Conservation (phyloP, 176 grass and related monocot genomes). For the Bromus sterilis region DNA sequence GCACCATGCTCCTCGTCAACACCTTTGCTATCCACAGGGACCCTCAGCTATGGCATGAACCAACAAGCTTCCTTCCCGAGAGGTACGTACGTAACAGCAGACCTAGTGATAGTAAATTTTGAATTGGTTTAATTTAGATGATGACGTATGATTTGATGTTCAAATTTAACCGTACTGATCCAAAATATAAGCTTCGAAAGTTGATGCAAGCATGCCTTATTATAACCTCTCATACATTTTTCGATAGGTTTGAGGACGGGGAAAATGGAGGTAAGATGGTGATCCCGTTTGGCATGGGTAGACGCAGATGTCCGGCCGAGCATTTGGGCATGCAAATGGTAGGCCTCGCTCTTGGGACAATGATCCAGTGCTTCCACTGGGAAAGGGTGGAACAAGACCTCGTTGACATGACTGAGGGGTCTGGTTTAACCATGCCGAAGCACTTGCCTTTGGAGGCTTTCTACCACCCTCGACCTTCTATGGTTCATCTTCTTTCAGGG, state of each 20-base stretch:
- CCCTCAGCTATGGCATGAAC: slow-evolving; percentile 14
- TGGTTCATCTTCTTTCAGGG: not conserved
- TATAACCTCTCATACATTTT: not conserved
- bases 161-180: too few relatives aligned
- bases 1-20: slow-evolving; percentile 39
- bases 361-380: slow-evolving; percentile 46
- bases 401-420: slow-evolving; percentile 27
- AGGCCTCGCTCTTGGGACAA: slow-evolving; percentile 25
- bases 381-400: not conserved
- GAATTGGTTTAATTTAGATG: too few relatives aligned
- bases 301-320: slow-evolving; percentile 10
- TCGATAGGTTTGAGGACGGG: not conserved
- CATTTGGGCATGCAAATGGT: slow-evolving; percentile 34
- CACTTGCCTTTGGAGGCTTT: slow-evolving; percentile 17
- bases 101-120: too few relatives aligned
- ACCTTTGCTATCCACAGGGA: slow-evolving; percentile 37
- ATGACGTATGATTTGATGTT: too few relatives aligned
- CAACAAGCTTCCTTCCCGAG: slow-evolving; percentile 31
- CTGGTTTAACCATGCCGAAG: slow-evolving; percentile 29
- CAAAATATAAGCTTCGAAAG: too few relatives aligned
- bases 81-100: too few relatives aligned
- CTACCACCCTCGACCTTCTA: slow-evolving; percentile 7
- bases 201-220: too few relatives aligned
- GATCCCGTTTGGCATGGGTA: slow-evolving; percentile 38
- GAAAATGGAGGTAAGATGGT: not conserved